phyloP scores from a whole-genome alignment of 768 basidiomycete genomes.

The Lentinus brumalis region DNA sequence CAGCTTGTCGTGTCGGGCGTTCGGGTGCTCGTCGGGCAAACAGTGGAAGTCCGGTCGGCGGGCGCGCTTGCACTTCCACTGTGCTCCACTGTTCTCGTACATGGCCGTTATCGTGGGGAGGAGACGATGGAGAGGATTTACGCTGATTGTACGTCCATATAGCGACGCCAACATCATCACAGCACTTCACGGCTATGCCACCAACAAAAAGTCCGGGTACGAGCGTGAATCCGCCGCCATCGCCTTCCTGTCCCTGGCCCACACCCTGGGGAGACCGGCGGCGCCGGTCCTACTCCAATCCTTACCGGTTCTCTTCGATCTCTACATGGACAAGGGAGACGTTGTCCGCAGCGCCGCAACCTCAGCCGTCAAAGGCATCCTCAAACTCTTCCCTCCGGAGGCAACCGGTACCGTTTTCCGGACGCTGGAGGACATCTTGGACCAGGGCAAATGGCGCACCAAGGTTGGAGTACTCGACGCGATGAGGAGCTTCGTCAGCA shows the following conservation, averaged over 20 bases:
- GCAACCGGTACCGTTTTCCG: constrained; percentile 69
- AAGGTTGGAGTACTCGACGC: constrained; percentile 94
- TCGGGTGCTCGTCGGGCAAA: too few species aligned
- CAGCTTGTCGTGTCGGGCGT: too few species aligned
- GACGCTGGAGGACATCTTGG: constrained; percentile 70
- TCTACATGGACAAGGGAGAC: constrained; percentile 93
- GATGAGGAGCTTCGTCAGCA: constrained; percentile 69
- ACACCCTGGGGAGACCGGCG: constrained; percentile 64
- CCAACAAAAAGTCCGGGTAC: constrained; percentile 85
- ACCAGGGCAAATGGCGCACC: constrained; percentile 89
- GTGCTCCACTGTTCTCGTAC: too few species aligned
- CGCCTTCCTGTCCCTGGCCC: constrained; percentile 74
- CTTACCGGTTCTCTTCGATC: constrained; percentile 75
- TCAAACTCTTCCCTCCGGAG: constrained; percentile 85
- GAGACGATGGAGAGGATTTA: neutral
- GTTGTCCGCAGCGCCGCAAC: constrained; percentile 84
- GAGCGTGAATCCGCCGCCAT: constrained; percentile 88
- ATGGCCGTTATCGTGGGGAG: too few species aligned
- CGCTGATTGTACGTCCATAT: constrained; percentile 5
- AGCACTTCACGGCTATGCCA: constrained; percentile 67
- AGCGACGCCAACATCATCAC: constrained; percentile 67
- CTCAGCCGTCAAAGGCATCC: constrained; percentile 77
- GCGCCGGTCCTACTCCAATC: constrained; percentile 79
- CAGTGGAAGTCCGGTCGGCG: too few species aligned
- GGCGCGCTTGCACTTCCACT: too few species aligned